These are phyloP conservation scores for Russula dissimulans DNA, from an alignment of 768 basidiomycete species.

Conservation along the genomic window DNA sequence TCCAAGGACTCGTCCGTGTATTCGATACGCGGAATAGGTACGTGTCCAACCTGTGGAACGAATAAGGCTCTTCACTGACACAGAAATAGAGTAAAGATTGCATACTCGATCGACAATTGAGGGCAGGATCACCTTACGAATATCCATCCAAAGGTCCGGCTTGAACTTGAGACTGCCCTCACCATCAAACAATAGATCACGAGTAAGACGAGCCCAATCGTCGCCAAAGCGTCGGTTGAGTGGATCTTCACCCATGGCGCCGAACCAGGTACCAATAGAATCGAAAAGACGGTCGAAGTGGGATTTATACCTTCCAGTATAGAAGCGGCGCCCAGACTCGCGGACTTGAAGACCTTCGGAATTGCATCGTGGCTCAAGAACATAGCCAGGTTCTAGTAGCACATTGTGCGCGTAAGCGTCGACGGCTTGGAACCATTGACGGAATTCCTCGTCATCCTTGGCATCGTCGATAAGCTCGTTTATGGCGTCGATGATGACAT, in stretches of 20 bases:
- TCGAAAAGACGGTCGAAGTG: constrained; percentile 80
- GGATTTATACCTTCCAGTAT: constrained; percentile 57
- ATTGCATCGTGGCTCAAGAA: constrained; percentile 71
- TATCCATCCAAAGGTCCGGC: constrained; percentile 79
- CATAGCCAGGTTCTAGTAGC: constrained; percentile 74
- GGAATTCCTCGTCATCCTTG: constrained; percentile 61
- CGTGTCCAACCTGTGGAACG: constrained; percentile 48
- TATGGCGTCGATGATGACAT: constrained; percentile 59
- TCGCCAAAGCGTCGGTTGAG: constrained; percentile 74
- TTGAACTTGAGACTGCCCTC: constrained; percentile 88
- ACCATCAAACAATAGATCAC: constrained; percentile 69
- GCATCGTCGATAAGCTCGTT: constrained; percentile 68
- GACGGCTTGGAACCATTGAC: constrained; percentile 60
- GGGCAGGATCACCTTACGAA: constrained; percentile 76
- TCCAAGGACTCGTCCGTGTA: constrained; percentile 84
- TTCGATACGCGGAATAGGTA: constrained; percentile 91
- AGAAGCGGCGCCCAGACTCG: constrained; percentile 70
- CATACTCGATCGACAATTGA: constrained; percentile 62
- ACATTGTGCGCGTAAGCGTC: constrained; percentile 59
- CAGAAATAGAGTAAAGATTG: not conserved
- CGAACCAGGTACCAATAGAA: constrained; percentile 68
- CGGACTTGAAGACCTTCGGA: constrained; percentile 52
- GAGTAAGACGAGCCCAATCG: constrained; percentile 74
- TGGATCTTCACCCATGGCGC: constrained; percentile 76
- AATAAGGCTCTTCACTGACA: not conserved